Percentiles rank a stretch among this genome's conserved stretches.
These are phyloP conservation scores for Pestalotiopsis sp. DNA, from an alignment of 2,329 filamentous ascomycete species.

Conservation along the genomic window DNA sequence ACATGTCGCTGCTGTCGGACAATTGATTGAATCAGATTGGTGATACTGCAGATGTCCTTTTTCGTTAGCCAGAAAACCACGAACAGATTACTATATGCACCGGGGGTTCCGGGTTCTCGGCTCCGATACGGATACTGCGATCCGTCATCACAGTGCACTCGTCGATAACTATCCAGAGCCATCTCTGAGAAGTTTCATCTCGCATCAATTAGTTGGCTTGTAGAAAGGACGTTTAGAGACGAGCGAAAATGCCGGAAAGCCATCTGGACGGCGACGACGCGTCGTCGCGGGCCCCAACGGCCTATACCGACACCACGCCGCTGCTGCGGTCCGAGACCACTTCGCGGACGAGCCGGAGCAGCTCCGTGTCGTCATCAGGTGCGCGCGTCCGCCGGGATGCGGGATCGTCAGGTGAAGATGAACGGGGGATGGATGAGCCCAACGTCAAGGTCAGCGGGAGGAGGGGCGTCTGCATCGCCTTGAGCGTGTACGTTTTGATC, in stretches of 20 bases:
- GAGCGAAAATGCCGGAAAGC: conserved; percentile 5
- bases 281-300: conserved; percentile 17
- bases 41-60: not conserved
- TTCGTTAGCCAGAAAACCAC: too few species aligned
- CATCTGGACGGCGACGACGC: conserved; percentile 15
- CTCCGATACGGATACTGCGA: not conserved
- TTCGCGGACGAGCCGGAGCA: conserved; percentile 19
- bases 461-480: conserved; percentile 48
- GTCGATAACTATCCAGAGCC: not conserved
- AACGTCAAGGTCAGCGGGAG: conserved; percentile 31
- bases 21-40: not conserved
- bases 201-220: not conserved
- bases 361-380: not conserved
- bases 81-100: not conserved
- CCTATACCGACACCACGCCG: conserved; percentile 28
- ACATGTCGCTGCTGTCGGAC: not conserved
- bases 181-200: not conserved
- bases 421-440: conserved; percentile 20
- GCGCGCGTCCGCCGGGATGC: not conserved
- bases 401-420: conserved; percentile 12
- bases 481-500: conserved; percentile 58
- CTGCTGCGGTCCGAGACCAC: conserved; percentile 25
- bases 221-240: not conserved
- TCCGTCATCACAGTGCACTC: not conserved
- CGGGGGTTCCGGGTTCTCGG: not conserved